Evolutionary conservation across 768 basidiomycete species (phyloP).

Genomic region (Phylloporus sp.): DNA sequence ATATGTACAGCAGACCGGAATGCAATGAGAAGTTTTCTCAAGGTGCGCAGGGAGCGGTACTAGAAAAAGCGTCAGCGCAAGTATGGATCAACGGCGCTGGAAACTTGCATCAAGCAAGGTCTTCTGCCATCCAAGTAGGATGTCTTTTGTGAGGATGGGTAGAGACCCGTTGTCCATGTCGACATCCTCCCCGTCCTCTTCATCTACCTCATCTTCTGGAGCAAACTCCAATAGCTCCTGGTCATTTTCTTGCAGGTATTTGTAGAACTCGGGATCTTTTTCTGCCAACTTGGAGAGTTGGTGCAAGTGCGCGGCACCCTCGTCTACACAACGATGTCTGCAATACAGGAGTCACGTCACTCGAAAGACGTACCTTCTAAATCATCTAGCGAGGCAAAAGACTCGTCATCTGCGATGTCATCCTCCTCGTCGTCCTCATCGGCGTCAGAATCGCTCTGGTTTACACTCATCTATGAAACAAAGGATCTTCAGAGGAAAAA

Average conservation of each 20-base stretch:
- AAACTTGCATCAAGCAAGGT: slow-evolving; percentile 70
- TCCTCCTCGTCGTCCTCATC: slow-evolving; percentile 45
- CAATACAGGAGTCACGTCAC: not conserved
- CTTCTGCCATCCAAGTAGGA: slow-evolving; percentile 83
- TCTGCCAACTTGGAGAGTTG: slow-evolving; percentile 87
- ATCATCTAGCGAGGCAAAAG: slow-evolving; percentile 77
- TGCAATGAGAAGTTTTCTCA: slow-evolving; percentile 81
- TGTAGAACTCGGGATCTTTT: slow-evolving; percentile 99
- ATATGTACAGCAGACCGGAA: slow-evolving; percentile 89
- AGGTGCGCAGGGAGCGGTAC: slow-evolving; percentile 81
- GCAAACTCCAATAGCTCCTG: slow-evolving; percentile 83
- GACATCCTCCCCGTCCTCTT: slow-evolving; percentile 42
- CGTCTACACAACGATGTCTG: slow-evolving; percentile 41
- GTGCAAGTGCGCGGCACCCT: slow-evolving; percentile 68
- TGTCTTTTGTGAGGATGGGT: slow-evolving; percentile 63
- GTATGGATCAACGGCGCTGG: not conserved
- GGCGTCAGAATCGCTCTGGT: slow-evolving; percentile 27
- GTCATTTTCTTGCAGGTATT: slow-evolving; percentile 96
- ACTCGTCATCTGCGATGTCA: slow-evolving; percentile 50
- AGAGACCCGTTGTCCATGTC: slow-evolving; percentile 41
- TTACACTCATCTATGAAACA: slow-evolving; percentile 23
- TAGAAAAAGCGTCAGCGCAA: slow-evolving; percentile 29
- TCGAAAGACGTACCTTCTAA: slow-evolving; percentile 49
- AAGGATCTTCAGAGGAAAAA: slow-evolving; percentile 1
- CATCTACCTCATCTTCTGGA: slow-evolving; percentile 43